Conservation (phyloP, 2,329 filamentous ascomycete species). For the Hortaea werneckii region DNA sequence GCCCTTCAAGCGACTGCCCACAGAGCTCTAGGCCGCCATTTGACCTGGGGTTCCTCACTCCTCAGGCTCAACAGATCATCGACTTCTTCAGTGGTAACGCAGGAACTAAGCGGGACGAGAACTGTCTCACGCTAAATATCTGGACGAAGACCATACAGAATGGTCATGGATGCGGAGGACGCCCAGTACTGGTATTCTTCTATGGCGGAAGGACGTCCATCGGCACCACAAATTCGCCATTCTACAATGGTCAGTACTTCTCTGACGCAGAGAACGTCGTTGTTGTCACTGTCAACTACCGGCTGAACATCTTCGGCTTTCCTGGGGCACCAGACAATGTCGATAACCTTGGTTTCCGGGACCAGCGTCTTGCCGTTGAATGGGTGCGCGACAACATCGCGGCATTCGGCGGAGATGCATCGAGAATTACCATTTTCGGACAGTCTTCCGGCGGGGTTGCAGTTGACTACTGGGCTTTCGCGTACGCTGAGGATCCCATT, state of each 20-base stretch:
- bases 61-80: neutral
- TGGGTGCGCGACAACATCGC: slow-evolving; percentile 43
- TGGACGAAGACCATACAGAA: neutral
- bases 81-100: slow-evolving; percentile 1
- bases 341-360: slow-evolving; percentile 42
- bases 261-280: slow-evolving; percentile 30
- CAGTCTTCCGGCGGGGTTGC: slow-evolving; percentile 19
- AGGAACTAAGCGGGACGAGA: slow-evolving; percentile 1
- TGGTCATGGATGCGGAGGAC: neutral
- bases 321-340: slow-evolving; percentile 23
- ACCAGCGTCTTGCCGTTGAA: slow-evolving; percentile 44
- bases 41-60: neutral
- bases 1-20: neutral
- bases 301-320: slow-evolving; percentile 35
- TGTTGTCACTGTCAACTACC: slow-evolving; percentile 31
- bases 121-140: slow-evolving; percentile 7
- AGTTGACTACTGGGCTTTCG: slow-evolving; percentile 24
- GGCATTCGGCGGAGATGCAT: slow-evolving; percentile 39
- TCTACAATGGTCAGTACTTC: slow-evolving; percentile 22
- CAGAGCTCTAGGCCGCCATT: neutral
- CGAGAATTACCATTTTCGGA: slow-evolving; percentile 17
- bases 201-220: slow-evolving; percentile 5
- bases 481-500: slow-evolving; percentile 28
- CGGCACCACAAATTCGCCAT: slow-evolving; percentile 1
- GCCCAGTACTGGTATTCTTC: slow-evolving; percentile 6